Base-by-base conservation (phyloP, 192 early-diverging fungal genomes). In the Obelidium mucronatum region DNA sequence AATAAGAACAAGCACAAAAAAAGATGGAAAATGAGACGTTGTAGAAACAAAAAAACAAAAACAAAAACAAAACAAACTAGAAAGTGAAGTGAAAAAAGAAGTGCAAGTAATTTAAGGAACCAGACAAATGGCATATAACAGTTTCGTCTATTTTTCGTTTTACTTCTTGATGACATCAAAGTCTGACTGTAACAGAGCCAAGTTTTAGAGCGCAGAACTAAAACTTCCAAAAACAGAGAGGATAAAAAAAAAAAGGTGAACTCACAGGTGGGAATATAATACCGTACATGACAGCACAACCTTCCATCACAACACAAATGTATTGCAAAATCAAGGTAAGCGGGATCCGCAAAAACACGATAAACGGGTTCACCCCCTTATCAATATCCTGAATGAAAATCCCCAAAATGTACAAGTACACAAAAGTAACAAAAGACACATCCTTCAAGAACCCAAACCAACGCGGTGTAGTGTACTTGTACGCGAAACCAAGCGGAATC, bases 81-180 rank as follows among this genome's bases (percentile, higher is more conserved):
- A 56, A 68, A 52, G 33, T 8, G 35, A 53, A 63, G 36, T 26
- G 37, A 73, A 17, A 33, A 60, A 26, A 73, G 37, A 55, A 17
- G 53, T 34, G 55, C 24, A 24, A 60, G 26, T 58, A 63, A 73
- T 24, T 30, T 60, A 40, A 2, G 58, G 13, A 4, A 69, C 15
- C 19, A 8, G 52, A 22, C 31, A 13, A 17, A 13, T 31, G 13
- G n/a, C n/a, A n/a, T n/a, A n/a, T n/a, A n/a, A n/a, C n/a, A n/a
- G n/a, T n/a, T n/a, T n/a, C n/a, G 5, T 17, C 19, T 66, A 6
- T 39, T 11, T 33, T 66, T 4, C 33, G 30, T 33, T 52, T 67
- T 78, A 87, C 78, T 87, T 87, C 51, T 87, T 87, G 77, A 87
- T 87, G 28, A 87, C 84, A 67, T 87, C 86, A 58, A 87, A 87